Percentiles rank a stretch among this genome's conserved stretches.
These are phyloP conservation scores for Tricladium varicosporioides DNA, from an alignment of 2,329 filamentous ascomycete genomes.

Conservation along the genomic window DNA sequence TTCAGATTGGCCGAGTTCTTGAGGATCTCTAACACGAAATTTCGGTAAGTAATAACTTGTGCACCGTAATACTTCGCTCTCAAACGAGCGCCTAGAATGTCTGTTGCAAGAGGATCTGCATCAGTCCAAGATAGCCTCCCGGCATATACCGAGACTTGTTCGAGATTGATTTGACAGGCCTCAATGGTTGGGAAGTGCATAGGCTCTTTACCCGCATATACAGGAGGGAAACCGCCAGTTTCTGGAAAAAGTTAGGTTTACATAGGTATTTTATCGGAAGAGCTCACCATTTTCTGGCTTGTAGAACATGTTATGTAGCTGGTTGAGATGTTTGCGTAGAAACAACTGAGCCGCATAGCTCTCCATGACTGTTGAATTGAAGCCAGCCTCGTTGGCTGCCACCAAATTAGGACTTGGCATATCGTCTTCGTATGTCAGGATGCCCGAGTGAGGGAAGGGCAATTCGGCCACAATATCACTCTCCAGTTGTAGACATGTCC, in stretches of 20 bases:
- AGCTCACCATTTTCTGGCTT: constrained; percentile 29
- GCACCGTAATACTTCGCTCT: constrained; percentile 95
- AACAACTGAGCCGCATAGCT: constrained; percentile 64
- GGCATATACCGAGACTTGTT: constrained; percentile 44
- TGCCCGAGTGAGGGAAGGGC: constrained; percentile 57
- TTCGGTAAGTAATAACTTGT: constrained; percentile 83
- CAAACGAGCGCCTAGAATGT: constrained; percentile 80
- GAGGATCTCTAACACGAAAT: constrained; percentile 62
- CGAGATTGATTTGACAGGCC: constrained; percentile 42
- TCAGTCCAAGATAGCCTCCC: constrained; percentile 49
- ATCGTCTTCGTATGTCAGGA: constrained; percentile 59
- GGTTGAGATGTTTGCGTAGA: constrained; percentile 62
- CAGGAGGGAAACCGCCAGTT: constrained; percentile 18
- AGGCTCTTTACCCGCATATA: constrained; percentile 15
- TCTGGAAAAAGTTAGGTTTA: constrained; percentile 36
- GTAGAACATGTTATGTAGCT: constrained; percentile 49
- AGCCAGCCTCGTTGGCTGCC: constrained; percentile 42
- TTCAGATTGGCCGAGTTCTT: constrained; percentile 33
- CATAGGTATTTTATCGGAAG: constrained; percentile 45
- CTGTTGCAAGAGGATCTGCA: constrained; percentile 64
- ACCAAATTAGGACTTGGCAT: constrained; percentile 65
- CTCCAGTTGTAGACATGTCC: constrained; percentile 91
- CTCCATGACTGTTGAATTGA: constrained; percentile 49
- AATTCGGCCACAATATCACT: constrained; percentile 93
- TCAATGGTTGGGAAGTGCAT: constrained; percentile 46